A percentile compares a stretch with the other conserved stretches of the same genome.
Evolutionary conservation across 306 rosid species (phyloP).

Genomic region (Cicer bijugum): DNA sequence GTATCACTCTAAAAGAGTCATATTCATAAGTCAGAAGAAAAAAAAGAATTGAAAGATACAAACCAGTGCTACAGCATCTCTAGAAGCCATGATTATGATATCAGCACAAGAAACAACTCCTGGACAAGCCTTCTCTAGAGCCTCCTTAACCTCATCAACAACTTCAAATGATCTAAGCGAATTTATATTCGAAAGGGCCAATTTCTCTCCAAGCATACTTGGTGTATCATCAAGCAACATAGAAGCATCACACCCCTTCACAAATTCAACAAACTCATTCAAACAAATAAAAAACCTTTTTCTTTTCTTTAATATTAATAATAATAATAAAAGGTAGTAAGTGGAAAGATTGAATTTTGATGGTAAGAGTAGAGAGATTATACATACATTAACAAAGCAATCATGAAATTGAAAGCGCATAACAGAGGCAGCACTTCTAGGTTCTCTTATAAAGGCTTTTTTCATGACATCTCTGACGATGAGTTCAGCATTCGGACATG

Average conservation of each 20-base stretch:
- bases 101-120: slow-evolving; percentile 93
- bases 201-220: slow-evolving; percentile 78
- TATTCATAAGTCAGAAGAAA: background rate
- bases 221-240: slow-evolving; percentile 90
- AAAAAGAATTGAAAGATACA: slow-evolving; percentile 27
- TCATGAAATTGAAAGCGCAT: slow-evolving; percentile 93
- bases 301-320: no score
- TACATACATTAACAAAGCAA: slow-evolving; percentile 75
- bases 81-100: slow-evolving; percentile 78
- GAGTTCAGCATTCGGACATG: slow-evolving; percentile 68
- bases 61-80: slow-evolving; percentile 92
- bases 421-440: slow-evolving; percentile 83
- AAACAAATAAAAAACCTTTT: no score
- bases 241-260: slow-evolving; percentile 89
- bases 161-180: slow-evolving; percentile 82
- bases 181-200: slow-evolving; percentile 76
- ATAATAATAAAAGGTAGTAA: background rate
- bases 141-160: slow-evolving; percentile 71
- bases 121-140: slow-evolving; percentile 66
- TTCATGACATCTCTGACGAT: slow-evolving; percentile 68
- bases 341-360: background rate
- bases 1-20: background rate
- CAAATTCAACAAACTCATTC: background rate
- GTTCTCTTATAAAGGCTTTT: slow-evolving; percentile 61
- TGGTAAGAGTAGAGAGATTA: background rate